Evolutionary conservation across 306 rosid species (phyloP).

Genomic region (Cicer bijugum): DNA sequence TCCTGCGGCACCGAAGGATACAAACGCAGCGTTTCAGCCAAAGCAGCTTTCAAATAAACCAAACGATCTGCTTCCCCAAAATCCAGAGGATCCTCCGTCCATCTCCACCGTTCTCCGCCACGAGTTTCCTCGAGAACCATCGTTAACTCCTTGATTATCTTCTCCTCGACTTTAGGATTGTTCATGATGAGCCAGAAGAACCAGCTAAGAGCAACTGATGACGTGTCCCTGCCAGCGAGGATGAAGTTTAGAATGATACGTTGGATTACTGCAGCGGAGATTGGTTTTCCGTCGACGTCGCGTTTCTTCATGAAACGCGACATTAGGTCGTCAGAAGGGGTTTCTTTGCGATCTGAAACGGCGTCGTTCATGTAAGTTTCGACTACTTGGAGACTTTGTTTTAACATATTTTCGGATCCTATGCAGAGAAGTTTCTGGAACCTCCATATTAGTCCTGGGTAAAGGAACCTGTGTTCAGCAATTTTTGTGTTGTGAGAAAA

Average conservation of each 20-base stretch:
- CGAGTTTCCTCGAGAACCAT: constrained; percentile 62
- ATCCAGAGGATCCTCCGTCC: constrained; percentile 72
- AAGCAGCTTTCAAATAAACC: constrained; percentile 75
- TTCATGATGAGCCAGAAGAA: constrained; percentile 85
- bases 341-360: constrained; percentile 59
- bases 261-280: constrained; percentile 59
- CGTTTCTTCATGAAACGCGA: constrained; percentile 83
- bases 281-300: constrained; percentile 60
- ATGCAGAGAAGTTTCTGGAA: constrained; percentile 61
- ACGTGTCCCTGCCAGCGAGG: constrained; percentile 96
- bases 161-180: constrained; percentile 64
- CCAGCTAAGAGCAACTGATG: constrained; percentile 94
- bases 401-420: constrained; percentile 63
- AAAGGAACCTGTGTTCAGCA: constrained; percentile 57
- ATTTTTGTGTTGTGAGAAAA: background rate
- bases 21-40: constrained; percentile 82
- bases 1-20: constrained; percentile 91
- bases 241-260: constrained; percentile 81
- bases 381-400: constrained; percentile 60
- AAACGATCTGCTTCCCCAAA: constrained; percentile 76
- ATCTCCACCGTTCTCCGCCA: constrained; percentile 49
- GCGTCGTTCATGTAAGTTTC: constrained; percentile 88
- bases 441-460: constrained; percentile 74
- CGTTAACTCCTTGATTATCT: constrained; percentile 42
- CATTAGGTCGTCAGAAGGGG: constrained; percentile 78